These are phyloP conservation scores for Pascua guehoae DNA, from an alignment of 1,284 basidiomycete species.

Conservation along the genomic window DNA sequence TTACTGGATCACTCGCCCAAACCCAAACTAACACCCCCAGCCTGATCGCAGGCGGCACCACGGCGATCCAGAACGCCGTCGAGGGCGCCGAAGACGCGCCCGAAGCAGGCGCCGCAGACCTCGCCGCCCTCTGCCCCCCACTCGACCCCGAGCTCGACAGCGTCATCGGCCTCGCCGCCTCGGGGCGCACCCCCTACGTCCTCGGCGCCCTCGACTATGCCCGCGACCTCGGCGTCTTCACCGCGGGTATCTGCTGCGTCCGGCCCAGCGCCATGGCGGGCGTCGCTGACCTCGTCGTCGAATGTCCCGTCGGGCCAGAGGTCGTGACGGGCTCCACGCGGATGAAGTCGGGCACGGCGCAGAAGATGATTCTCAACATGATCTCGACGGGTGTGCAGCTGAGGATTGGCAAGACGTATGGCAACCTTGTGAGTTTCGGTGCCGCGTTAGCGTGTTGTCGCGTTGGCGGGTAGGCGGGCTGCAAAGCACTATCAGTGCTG, in stretches of 20 bases:
- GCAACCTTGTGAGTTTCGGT: constrained; percentile 11
- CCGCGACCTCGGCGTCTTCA: constrained; percentile 10
- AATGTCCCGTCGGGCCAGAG: constrained; percentile 23
- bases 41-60: constrained; percentile 19
- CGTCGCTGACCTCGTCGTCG: constrained; percentile 13
- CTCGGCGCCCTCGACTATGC: constrained; percentile 18
- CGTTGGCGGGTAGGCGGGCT: no score
- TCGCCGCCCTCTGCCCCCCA: constrained; percentile 10
- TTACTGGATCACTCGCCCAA: neutral
- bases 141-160: constrained; percentile 11
- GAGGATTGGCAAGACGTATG: constrained; percentile 23
- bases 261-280: constrained; percentile 4
- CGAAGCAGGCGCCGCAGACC: constrained; percentile 7
- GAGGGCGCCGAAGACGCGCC: constrained; percentile 24
- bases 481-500: no score
- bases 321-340: constrained; percentile 24
- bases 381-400: constrained; percentile 19
- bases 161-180: constrained; percentile 22
- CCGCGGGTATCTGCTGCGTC: constrained; percentile 18
- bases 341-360: constrained; percentile 24
- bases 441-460: no score
- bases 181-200: constrained; percentile 24
- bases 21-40: neutral
- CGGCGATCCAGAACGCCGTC: constrained; percentile 17
- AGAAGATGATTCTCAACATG: constrained; percentile 29